Evolutionary conservation across 345 rosid species (phyloP).

Genomic region (Hibiscus tridactylites): DNA sequence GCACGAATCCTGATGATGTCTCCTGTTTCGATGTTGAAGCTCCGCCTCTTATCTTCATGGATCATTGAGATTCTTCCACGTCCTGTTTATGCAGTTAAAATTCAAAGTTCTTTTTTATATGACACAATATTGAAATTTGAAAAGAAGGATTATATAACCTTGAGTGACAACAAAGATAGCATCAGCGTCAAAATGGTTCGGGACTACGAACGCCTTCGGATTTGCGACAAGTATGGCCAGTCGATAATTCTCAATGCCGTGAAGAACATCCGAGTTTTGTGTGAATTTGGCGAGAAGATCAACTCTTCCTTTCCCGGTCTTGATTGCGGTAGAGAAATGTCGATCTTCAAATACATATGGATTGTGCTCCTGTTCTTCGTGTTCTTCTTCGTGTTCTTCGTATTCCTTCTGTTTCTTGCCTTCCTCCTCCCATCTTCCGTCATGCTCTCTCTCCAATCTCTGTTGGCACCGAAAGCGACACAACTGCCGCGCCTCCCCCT

Average conservation of each 20-base stretch:
- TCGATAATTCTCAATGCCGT: slow-evolving; percentile 32
- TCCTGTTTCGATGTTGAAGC: slow-evolving; percentile 28
- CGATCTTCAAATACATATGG: slow-evolving; percentile 34
- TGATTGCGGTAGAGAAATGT: slow-evolving; percentile 13
- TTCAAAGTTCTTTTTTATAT: neutral
- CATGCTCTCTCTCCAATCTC: slow-evolving; percentile 8
- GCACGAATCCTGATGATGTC: slow-evolving; percentile 26
- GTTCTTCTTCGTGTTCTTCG: neutral
- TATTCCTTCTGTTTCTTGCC: neutral
- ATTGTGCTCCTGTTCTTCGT: slow-evolving; percentile 9
- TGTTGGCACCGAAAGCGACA: slow-evolving; percentile 25
- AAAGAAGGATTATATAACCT: slow-evolving; percentile 17
- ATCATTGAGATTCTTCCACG: slow-evolving; percentile 27
- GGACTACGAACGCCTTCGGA: slow-evolving; percentile 29
- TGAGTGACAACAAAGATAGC: slow-evolving; percentile 23
- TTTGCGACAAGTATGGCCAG: slow-evolving; percentile 21
- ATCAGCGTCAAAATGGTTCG: slow-evolving; percentile 39
- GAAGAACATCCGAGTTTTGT: slow-evolving; percentile 33
- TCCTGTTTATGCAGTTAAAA: slow-evolving; percentile 21
- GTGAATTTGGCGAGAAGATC: slow-evolving; percentile 27
- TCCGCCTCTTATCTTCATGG: slow-evolving; percentile 22
- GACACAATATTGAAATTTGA: neutral
- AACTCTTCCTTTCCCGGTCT: slow-evolving; percentile 29
- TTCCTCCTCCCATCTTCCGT: slow-evolving; percentile 2
- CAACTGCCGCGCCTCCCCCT: slow-evolving; percentile 12